phyloP scores from a whole-genome alignment of 225 moss, liverwort and hornwort species.

The Takakia lepidozioides region DNA sequence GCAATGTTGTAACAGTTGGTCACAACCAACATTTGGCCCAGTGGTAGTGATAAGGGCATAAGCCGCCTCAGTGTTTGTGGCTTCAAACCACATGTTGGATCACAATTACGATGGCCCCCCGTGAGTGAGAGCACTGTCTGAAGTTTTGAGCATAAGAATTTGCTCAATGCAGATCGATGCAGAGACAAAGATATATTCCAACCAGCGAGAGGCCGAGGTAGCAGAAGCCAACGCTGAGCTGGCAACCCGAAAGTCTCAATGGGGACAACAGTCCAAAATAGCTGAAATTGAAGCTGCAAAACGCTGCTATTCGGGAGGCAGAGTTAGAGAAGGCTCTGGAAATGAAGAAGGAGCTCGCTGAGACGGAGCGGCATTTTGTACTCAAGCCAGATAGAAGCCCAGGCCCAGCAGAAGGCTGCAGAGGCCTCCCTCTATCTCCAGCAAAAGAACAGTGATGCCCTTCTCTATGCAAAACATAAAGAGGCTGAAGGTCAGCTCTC shows the following conservation, averaged over 20 bases:
- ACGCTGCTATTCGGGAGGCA: constrained; percentile 35
- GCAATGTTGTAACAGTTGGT: too few relatives aligned
- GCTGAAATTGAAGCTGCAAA: constrained; percentile 32
- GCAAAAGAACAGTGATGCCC: constrained; percentile 41
- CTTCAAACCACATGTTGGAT: too few relatives aligned
- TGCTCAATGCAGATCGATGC: constrained; percentile 26
- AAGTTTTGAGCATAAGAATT: neutral
- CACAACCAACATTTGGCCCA: too few relatives aligned
- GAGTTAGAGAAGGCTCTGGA: constrained; percentile 28
- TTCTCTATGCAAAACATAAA: constrained; percentile 33
- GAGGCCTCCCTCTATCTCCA: constrained; percentile 27
- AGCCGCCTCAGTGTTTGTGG: too few relatives aligned
- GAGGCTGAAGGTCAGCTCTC: constrained; percentile 49
- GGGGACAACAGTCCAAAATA: constrained; percentile 23
- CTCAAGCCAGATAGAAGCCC: constrained; percentile 16
- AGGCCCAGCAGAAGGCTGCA: constrained; percentile 18
- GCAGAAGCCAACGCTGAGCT: constrained; percentile 34
- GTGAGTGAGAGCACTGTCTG: constrained; percentile 36
- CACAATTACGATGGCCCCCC: too few relatives aligned
- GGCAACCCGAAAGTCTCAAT: constrained; percentile 25
- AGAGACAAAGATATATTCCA: constrained; percentile 29
- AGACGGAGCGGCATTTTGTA: constrained; percentile 26
- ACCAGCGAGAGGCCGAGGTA: constrained; percentile 29
- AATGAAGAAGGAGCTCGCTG: constrained; percentile 38
- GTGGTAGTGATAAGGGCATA: too few relatives aligned